A percentile compares a stretch with the other conserved stretches of the same genome.
These are phyloP conservation scores for Fagus crenata DNA, from an alignment of 306 rosid genomes.

Conservation along the genomic window DNA sequence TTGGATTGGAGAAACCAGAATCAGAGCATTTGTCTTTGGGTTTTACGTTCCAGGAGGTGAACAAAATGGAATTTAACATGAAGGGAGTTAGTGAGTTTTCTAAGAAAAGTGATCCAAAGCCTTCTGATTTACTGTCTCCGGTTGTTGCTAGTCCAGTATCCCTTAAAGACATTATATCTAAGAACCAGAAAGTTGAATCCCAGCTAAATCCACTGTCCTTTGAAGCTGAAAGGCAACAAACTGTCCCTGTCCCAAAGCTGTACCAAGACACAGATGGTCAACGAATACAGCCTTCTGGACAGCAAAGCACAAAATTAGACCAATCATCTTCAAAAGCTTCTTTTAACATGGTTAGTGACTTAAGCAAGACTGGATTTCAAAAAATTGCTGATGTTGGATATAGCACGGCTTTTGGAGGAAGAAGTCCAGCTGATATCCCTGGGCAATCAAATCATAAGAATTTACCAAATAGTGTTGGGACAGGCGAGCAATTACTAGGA, in stretches of 20 bases:
- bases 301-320: conserved; percentile 24
- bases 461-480: conserved; percentile 34
- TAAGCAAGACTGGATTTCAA: conserved; percentile 30
- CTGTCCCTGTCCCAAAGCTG: conserved; percentile 24
- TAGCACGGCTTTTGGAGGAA: conserved; percentile 29
- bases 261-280: conserved; percentile 24
- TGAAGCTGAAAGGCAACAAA: conserved; percentile 36
- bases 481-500: conserved; percentile 24
- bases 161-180: conserved; percentile 25
- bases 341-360: conserved; percentile 23
- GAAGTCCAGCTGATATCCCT: conserved; percentile 30
- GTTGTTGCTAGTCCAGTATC: conserved; percentile 29
- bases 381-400: conserved; percentile 28
- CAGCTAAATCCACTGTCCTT: conserved; percentile 32
- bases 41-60: conserved; percentile 29
- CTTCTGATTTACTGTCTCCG: conserved; percentile 34
- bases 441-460: conserved; percentile 35
- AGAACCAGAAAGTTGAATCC: conserved; percentile 38
- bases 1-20: conserved; percentile 38
- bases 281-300: conserved; percentile 19
- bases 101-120: conserved; percentile 40
- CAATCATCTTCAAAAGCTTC: conserved; percentile 27
- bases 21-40: conserved; percentile 30
- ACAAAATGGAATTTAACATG: conserved; percentile 32
- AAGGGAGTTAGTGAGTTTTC: conserved; percentile 25